Evolutionary conservation across 2,329 filamentous ascomycete genomes (phyloP), one percentile per base, ranked within the genome.

Genomic region (Arachnopeziza araneosa): DNA sequence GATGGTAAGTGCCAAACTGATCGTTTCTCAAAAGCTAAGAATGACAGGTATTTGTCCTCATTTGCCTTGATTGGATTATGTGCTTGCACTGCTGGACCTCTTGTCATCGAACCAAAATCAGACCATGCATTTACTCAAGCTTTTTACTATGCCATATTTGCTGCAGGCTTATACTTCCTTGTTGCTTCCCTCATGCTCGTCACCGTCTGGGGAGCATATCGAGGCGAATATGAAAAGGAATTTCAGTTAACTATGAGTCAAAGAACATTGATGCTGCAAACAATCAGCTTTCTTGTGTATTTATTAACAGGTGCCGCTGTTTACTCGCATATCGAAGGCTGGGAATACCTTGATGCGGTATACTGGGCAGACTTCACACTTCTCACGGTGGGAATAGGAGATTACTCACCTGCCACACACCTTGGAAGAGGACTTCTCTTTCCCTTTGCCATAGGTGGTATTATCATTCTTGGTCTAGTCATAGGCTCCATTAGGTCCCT

Each of bases 251-350:
- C 89, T 0, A 83, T 87, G 57, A 88, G 88, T 62, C 93, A 97
- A 73, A 83, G 93, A 10, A 96, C 91, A 0, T 77, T 97, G 23
- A 96, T 97, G 79, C 76, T 96, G 26, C 93, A 97, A 74, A 96
- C 91, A 1, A 96, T 96, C 74, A 78, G 89, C 58, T 90, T 96
- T 70, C 86, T 96, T 56, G 75, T 90, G 54, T 96, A 95, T 78
- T 22, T 56, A 22, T 26, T 57, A 19, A 9, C 91, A 1, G 93
- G 93, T 0, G 91, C 88, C 0, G 82, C 87, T 0, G 76, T 96
- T 0, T 96, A 95, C 70, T 84, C 85, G 6, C 78, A 77, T 1
- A 80, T 95, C 2, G 88, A 96, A 63, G 80, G 75, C 2, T 95
- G 92, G 86, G 77, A 79, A 22, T 96, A 88, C 69, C 83, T 90